Base-by-base conservation (phyloP, 139 green algal species). In the Ulvella scutata region DNA sequence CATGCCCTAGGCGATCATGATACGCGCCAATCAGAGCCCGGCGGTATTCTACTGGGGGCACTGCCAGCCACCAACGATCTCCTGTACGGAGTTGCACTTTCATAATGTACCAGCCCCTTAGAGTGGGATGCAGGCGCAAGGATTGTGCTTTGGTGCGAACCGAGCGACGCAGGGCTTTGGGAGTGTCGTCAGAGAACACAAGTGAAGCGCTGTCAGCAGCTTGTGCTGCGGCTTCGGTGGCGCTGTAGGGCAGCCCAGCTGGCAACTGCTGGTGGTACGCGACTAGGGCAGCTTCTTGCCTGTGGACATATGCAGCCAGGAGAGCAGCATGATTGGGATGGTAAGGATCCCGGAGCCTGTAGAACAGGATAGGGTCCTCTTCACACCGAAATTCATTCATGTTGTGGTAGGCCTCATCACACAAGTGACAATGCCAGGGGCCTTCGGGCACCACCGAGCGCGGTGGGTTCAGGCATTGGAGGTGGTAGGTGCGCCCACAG, bases 1-100 rank as follows among this genome's bases (percentile, higher is more conserved):
- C 76, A 74, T 80, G 62, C 0, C 43, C 76, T 9, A 80, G 3
- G 36, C 40, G 34, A 76, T 80, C 62, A 80, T 80, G 76, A 36
- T 76, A 60, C 36, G 21, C 17, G 3, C 33, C n/a, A 60, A 78
- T 78, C 35, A 78, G 33, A 61, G 36, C 59, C 75, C 75, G 74
- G 4, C 75, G 37, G 29, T 51, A 78, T 20, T 73, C 34, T 36
- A 76, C 9, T 31, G 76, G 76, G 3, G 76, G 61, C 38, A 67
- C 73, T 4, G 38, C 38, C 9, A 72, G 21, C 75, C 61, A 75
- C 9, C 37, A 21, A 0, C 13, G 26, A 13, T 38, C 3, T 2
- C 61, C 75, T 4, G 44, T 62, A 26, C 44, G 44, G n/a, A 62
- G 13, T 17, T 62, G 44, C 6, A 26, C 13, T 6, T 29, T 23